A percentile compares a stretch with the other conserved stretches of the same genome.
These are phyloP conservation scores for Alternaria burnsii DNA, from an alignment of 2,329 filamentous ascomycete species.

Conservation along the genomic window DNA sequence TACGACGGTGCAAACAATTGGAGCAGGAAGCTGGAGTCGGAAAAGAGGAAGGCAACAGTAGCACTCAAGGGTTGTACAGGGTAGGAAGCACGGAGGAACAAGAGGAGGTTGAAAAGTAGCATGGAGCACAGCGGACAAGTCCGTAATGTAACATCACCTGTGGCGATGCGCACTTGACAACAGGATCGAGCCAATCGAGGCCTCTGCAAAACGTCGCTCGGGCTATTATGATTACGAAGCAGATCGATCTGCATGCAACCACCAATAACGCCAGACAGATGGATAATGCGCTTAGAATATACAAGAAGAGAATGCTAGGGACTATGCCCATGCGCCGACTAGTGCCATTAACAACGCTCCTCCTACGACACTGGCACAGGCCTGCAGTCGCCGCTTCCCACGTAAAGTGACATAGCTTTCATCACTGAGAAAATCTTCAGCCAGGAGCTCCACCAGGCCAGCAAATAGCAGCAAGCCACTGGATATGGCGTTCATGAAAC, in stretches of 20 bases:
- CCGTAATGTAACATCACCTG: neutral
- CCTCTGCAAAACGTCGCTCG: conserved; percentile 5
- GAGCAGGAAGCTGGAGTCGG: conserved; percentile 51
- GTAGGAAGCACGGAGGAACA: conserved; percentile 64
- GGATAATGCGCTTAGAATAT: conserved; percentile 8
- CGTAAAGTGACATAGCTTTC: conserved; percentile 68
- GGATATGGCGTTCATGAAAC: conserved; percentile 60
- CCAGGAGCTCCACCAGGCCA: conserved; percentile 59
- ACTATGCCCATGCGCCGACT: conserved; percentile 70
- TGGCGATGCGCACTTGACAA: neutral
- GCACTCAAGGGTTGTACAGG: conserved; percentile 51
- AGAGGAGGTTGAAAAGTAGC: conserved; percentile 65
- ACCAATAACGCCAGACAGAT: conserved; percentile 16
- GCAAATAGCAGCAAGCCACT: conserved; percentile 60
- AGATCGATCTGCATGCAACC: conserved; percentile 9
- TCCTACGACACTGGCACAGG: conserved; percentile 67
- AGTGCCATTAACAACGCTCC: conserved; percentile 71
- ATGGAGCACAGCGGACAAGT: neutral
- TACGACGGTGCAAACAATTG: conserved; percentile 72
- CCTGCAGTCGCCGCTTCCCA: conserved; percentile 67
- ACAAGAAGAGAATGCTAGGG: neutral
- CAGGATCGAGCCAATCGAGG: neutral
- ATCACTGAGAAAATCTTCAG: conserved; percentile 67
- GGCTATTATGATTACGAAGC: conserved; percentile 20
- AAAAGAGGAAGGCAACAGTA: conserved; percentile 27